Percentiles rank a stretch among this genome's conserved stretches.
These are phyloP conservation scores for Lachnellula arida DNA, from an alignment of 2,329 filamentous ascomycete genomes.

Conservation along the genomic window DNA sequence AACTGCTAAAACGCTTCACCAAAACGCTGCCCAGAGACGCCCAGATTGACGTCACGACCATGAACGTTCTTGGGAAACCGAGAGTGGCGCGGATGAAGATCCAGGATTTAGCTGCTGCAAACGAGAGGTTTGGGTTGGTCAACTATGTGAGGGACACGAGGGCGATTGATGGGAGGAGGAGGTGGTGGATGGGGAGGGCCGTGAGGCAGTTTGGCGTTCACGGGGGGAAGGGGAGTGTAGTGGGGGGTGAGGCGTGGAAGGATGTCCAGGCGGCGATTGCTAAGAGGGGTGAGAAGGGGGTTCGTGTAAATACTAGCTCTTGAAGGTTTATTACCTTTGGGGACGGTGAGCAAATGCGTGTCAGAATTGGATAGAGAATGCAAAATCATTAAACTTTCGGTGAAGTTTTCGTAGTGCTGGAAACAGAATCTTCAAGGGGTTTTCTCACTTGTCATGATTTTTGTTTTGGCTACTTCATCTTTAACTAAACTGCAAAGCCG, in stretches of 20 bases:
- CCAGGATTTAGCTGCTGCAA: conserved; percentile 23
- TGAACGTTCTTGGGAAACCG: conserved; percentile 37
- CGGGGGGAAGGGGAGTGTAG: conserved; percentile 16
- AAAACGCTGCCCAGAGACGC: conserved; percentile 42
- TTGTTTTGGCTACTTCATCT: no score
- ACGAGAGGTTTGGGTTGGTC: conserved; percentile 28
- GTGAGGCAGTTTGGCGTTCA: conserved; percentile 28
- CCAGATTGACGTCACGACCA: conserved; percentile 36
- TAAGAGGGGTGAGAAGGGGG: conserved; percentile 5
- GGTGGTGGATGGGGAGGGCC: conserved; percentile 29
- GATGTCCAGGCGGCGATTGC: conserved; percentile 21
- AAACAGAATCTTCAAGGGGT: no score
- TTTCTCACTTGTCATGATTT: no score
- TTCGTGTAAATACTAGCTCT: background rate
- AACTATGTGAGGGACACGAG: conserved; percentile 28
- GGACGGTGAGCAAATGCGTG: background rate
- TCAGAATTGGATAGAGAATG: background rate
- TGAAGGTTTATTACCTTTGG: background rate
- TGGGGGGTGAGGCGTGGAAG: conserved; percentile 27
- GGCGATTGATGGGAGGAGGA: conserved; percentile 17
- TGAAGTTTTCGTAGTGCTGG: no score
- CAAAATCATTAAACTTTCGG: no score
- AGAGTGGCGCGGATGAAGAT: conserved; percentile 26
- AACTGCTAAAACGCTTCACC: conserved; percentile 48
- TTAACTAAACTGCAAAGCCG: no score